These are phyloP conservation scores for Perkinsus olseni DNA, from an alignment of 169 alveolate species.

Conservation along the genomic window DNA sequence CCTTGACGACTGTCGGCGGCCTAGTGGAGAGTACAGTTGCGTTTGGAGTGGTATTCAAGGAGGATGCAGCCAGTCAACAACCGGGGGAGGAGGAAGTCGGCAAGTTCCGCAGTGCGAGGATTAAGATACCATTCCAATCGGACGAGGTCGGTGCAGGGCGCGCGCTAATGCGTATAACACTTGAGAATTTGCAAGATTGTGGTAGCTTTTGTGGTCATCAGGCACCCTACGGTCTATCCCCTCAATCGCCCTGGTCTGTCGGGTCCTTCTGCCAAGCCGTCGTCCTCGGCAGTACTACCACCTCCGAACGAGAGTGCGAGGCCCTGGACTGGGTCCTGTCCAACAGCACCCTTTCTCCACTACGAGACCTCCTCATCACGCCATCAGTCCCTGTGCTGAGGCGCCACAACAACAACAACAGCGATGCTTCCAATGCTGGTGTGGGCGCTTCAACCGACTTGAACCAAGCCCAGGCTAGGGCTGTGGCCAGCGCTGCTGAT, in stretches of 20 bases:
- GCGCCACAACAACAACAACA: neutral
- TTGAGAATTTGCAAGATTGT: too few species aligned
- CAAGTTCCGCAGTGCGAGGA: neutral
- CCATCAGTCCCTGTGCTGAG: neutral
- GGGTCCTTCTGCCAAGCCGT: neutral
- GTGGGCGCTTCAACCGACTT: neutral
- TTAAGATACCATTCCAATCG: neutral
- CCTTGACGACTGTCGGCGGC: neutral
- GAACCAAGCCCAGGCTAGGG: slow-evolving; percentile 18
- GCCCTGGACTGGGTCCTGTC: neutral
- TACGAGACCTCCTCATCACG: neutral
- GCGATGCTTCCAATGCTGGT: neutral
- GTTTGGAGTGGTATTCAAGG: neutral
- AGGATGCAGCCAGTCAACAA: neutral
- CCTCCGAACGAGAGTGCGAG: neutral
- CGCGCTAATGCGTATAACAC: too few species aligned
- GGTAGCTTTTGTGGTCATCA: too few species aligned
- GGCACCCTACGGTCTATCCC: neutral
- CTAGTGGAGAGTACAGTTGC: neutral
- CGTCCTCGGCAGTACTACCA: neutral
- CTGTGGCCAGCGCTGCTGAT: slow-evolving; percentile 10
- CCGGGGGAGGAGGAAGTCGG: neutral
- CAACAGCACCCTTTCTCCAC: neutral
- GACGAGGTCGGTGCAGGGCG: neutral
- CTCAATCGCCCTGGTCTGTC: neutral